phyloP scores from a whole-genome alignment of 164 flowering plant genomes.

The Vitis rupestris region DNA sequence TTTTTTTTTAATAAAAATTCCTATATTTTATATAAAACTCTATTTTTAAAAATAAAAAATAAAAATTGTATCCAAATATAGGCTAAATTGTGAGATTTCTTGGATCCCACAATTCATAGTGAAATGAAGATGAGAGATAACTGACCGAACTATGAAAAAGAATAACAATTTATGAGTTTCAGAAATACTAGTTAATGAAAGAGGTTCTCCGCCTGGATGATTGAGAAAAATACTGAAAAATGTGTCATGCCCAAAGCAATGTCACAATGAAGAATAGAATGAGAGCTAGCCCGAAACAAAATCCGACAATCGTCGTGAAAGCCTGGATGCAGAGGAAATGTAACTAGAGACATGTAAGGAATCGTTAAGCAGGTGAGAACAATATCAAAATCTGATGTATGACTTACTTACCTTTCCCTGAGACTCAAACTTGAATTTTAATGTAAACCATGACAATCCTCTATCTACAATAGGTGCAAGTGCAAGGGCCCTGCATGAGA shows the following conservation, averaged over 20 bases:
- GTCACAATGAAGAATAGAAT: conserved; percentile 58
- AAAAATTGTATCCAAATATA: no score
- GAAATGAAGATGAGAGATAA: no score
- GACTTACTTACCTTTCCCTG: conserved; percentile 53
- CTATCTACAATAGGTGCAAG: conserved; percentile 81
- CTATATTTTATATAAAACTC: no score
- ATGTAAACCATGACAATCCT: conserved; percentile 83
- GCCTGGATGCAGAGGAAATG: conserved; percentile 43
- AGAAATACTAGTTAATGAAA: background rate
- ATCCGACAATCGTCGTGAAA: conserved; percentile 52
- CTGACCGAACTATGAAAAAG: no score
- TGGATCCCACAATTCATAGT: no score
- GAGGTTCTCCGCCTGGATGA: background rate
- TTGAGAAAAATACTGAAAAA: background rate
- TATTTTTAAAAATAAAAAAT: no score
- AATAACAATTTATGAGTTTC: no score
- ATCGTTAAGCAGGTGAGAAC: background rate
- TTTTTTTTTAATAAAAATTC: no score
- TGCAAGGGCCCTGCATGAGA: conserved; percentile 73
- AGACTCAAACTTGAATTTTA: conserved; percentile 59
- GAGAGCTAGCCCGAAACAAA: conserved; percentile 62
- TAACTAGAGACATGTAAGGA: no score
- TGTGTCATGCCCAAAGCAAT: conserved; percentile 54
- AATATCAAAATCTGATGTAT: background rate
- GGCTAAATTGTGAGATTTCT: no score